These are phyloP conservation scores for Dictyostelium citrinum DNA, from an alignment of 78 protist genomes.

Conservation along the genomic window DNA sequence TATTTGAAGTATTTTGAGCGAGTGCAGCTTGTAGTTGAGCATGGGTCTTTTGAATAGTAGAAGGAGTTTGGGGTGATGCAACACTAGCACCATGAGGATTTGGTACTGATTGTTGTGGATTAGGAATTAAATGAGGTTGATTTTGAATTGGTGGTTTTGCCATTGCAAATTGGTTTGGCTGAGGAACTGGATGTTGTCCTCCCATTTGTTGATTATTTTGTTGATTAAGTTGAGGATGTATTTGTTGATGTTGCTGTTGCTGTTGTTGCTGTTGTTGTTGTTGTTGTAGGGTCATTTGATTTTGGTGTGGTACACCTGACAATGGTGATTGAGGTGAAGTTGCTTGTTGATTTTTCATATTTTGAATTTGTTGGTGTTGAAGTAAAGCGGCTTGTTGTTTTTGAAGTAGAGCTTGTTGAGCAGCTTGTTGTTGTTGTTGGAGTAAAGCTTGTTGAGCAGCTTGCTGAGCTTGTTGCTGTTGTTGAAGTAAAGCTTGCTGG, in stretches of 20 bases:
- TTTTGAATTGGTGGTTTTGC: not conserved
- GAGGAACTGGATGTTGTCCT: not conserved
- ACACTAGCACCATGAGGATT: not conserved
- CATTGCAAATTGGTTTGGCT: not conserved
- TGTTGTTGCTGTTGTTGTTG: not conserved
- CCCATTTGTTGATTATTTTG: not conserved
- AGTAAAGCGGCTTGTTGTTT: not conserved
- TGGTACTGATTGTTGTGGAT: not conserved
- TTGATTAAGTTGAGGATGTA: not conserved
- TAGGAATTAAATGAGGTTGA: not conserved
- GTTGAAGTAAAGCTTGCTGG: not conserved
- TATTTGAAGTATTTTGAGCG: not conserved
- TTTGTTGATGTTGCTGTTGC: not conserved
- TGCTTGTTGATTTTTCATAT: constrained; percentile 15
- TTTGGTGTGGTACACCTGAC: not conserved
- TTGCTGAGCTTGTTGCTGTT: not conserved
- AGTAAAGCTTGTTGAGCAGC: not conserved
- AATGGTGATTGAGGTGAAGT: not conserved
- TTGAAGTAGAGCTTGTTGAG: not conserved
- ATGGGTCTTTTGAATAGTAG: not conserved
- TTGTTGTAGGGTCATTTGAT: not conserved
- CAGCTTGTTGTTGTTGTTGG: not conserved
- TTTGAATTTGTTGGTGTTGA: not conserved
- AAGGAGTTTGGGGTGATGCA: not conserved
- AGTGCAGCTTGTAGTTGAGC: not conserved